Percentiles rank a stretch among this genome's conserved stretches.
Evolutionary conservation across 169 alveolate genomes (phyloP).

Genomic region (Plasmodium gaboni): DNA sequence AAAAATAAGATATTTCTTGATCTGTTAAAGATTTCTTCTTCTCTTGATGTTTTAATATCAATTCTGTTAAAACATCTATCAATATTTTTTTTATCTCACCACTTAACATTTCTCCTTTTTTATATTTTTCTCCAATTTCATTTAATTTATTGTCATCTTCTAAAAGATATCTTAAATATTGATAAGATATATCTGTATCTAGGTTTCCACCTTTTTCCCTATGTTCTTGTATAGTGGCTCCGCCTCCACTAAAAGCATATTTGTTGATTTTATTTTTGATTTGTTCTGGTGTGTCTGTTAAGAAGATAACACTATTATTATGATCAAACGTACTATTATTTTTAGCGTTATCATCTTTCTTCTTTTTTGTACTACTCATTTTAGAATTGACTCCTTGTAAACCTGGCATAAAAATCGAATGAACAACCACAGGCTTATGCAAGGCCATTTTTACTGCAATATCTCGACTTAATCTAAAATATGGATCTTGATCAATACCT

Average conservation of each 20-base stretch:
- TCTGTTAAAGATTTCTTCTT: constrained; percentile 79
- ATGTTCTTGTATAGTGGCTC: constrained; percentile 95
- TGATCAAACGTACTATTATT: constrained; percentile 92
- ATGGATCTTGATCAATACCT: constrained; percentile 99
- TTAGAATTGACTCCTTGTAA: constrained; percentile 95
- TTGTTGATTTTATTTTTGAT: constrained; percentile 96
- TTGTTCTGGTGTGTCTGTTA: constrained; percentile 95
- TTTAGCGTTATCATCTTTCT: constrained; percentile 88
- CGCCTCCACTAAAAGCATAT: constrained; percentile 97
- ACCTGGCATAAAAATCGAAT: constrained; percentile 98
- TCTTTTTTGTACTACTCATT: constrained; percentile 92
- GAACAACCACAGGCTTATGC: constrained; percentile 94
- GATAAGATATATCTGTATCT: constrained; percentile 97
- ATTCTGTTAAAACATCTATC: constrained; percentile 88
- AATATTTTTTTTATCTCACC: constrained; percentile 95
- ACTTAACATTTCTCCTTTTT: constrained; percentile 96
- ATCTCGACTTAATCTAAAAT: constrained; percentile 98
- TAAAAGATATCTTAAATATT: constrained; percentile 92
- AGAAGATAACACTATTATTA: constrained; percentile 93
- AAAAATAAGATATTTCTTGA: constrained; percentile 46
- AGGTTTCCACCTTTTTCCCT: constrained; percentile 96
- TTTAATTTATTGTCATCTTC: constrained; percentile 96
- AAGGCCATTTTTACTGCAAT: constrained; percentile 96
- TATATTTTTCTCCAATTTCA: constrained; percentile 94
- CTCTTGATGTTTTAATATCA: constrained; percentile 90